A percentile compares a stretch with the other conserved stretches of the same genome.
These are phyloP conservation scores for Filobasidium floriforme DNA, from an alignment of 768 basidiomycete genomes.

Conservation along the genomic window DNA sequence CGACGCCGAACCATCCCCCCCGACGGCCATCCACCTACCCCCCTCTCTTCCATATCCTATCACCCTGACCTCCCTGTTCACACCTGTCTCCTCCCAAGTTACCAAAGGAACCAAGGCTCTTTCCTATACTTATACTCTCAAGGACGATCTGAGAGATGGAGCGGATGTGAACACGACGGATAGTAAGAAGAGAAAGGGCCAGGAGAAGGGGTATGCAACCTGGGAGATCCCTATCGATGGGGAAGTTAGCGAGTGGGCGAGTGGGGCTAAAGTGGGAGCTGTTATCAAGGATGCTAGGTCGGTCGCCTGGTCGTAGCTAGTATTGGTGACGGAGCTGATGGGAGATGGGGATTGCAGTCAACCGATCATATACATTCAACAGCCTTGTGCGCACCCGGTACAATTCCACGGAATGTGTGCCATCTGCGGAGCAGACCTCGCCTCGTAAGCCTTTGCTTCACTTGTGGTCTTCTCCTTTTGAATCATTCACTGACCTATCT, in stretches of 20 bases:
- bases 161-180: constrained; percentile 7
- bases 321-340: background rate
- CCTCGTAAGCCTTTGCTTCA: constrained; percentile 27
- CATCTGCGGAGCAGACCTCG: constrained; percentile 91
- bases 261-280: constrained; percentile 26
- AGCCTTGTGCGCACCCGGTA: constrained; percentile 94
- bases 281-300: constrained; percentile 18
- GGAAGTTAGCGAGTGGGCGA: constrained; percentile 59
- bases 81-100: constrained; percentile 48
- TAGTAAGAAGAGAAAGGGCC: constrained; percentile 20
- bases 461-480: background rate
- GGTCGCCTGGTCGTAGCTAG: background rate
- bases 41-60: constrained; percentile 77
- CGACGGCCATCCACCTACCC: constrained; percentile 69
- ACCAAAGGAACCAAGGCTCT: constrained; percentile 69
- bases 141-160: constrained; percentile 47
- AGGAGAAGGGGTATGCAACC: constrained; percentile 66
- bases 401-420: constrained; percentile 88
- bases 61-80: constrained; percentile 63
- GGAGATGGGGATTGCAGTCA: constrained; percentile 23
- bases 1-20: constrained; percentile 18
- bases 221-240: constrained; percentile 89
- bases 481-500: background rate
- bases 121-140: constrained; percentile 63
- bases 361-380: constrained; percentile 55